A percentile compares a stretch with the other conserved stretches of the same genome.
Conservation (phyloP, 169 alveolate genomes). For the Theileria sp. region DNA sequence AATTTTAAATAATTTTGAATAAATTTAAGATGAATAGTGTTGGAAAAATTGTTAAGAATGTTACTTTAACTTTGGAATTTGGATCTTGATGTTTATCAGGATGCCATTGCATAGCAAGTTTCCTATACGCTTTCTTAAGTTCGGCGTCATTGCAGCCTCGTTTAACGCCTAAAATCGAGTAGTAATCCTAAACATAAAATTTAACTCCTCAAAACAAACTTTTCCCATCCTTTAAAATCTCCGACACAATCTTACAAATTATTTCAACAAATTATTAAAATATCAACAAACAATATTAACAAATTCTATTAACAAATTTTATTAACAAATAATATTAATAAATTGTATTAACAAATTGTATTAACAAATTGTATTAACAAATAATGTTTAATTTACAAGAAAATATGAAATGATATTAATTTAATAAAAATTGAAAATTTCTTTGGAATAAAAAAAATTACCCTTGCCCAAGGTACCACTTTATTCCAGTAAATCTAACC, state of each 20-base stretch:
- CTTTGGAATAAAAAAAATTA: no score
- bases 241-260: constrained; percentile 9
- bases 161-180: constrained; percentile 74
- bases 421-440: no score
- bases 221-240: constrained; percentile 46
- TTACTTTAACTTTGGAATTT: constrained; percentile 62
- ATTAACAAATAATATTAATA: background rate
- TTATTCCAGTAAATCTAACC: no score
- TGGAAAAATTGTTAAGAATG: background rate
- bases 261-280: no score
- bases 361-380: no score
- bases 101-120: constrained; percentile 89
- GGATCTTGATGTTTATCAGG: constrained; percentile 96
- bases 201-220: constrained; percentile 5
- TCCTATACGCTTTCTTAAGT: constrained; percentile 89
- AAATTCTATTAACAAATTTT: background rate
- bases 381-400: no score
- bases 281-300: no score
- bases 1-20: background rate
- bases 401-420: no score
- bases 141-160: constrained; percentile 81
- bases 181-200: constrained; percentile 57
- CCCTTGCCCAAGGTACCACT: no score
- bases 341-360: no score
- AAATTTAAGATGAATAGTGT: no score